Evolutionary conservation across 805 yeast species (phyloP).

Genomic region (Diddensiella santjacobensis): DNA sequence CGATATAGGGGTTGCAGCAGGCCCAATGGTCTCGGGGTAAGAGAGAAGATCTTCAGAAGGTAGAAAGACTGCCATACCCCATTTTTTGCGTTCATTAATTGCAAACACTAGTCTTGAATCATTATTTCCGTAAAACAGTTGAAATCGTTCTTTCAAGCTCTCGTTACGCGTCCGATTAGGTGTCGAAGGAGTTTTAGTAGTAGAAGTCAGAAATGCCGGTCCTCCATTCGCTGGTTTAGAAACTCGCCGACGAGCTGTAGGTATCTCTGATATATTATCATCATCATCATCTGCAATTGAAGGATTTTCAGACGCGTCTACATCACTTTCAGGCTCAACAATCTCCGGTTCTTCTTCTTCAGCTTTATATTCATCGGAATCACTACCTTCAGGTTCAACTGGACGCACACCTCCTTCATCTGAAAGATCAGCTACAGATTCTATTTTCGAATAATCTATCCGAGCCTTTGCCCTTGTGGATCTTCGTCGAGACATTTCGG

Average conservation of each 20-base stretch:
- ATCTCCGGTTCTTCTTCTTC: constrained; percentile 11
- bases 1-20: neutral
- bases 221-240: neutral
- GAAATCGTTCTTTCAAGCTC: constrained; percentile 40
- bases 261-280: constrained; percentile 5
- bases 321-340: constrained; percentile 7
- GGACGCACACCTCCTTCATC: constrained; percentile 1
- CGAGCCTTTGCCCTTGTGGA: constrained; percentile 12
- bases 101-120: constrained; percentile 41
- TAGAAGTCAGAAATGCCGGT: neutral
- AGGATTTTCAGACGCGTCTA: constrained; percentile 7
- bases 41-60: constrained; percentile 35
- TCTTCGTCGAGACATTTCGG: constrained; percentile 6
- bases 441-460: constrained; percentile 21
- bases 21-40: neutral
- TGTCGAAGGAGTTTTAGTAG: constrained; percentile 2
- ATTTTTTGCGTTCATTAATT: constrained; percentile 44
- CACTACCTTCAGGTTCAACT: constrained; percentile 13
- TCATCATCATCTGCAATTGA: constrained; percentile 9
- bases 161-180: constrained; percentile 9
- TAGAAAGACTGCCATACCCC: constrained; percentile 47
- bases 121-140: constrained; percentile 49
- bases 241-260: neutral
- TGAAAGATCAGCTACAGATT: constrained; percentile 10
- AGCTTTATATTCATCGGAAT: constrained; percentile 11